Percentiles rank a stretch among this genome's conserved stretches.
phyloP scores from a whole-genome alignment of 2,329 filamentous ascomycete species.

The Cercospora citrullina region DNA sequence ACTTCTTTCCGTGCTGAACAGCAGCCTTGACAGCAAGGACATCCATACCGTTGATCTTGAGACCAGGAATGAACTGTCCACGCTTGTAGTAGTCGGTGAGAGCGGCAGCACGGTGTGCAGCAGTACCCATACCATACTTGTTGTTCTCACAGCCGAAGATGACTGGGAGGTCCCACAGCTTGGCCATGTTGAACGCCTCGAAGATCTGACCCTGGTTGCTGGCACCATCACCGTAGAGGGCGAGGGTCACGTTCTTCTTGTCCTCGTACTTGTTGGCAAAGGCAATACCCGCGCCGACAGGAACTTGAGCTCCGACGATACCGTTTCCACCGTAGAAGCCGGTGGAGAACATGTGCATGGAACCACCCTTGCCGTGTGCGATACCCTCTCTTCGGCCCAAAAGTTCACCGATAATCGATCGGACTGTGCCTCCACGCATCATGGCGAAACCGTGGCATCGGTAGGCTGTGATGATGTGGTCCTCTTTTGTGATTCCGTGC shows the following conservation, averaged over 20 bases:
- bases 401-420: constrained; percentile 93
- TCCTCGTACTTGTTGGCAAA: constrained; percentile 95
- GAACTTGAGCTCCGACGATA: constrained; percentile 97
- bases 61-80: constrained; percentile 97
- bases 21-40: constrained; percentile 96
- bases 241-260: constrained; percentile 80
- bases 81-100: constrained; percentile 99
- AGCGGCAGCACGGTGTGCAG: constrained; percentile 88
- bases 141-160: constrained; percentile 99
- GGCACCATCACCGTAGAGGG: constrained; percentile 96
- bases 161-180: constrained; percentile 94
- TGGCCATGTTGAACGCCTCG: constrained; percentile 99
- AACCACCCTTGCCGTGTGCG: constrained; percentile 97
- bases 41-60: constrained; percentile 99
- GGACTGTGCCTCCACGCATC: constrained; percentile 89
- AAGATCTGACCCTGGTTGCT: constrained; percentile 99
- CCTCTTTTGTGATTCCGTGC: constrained; percentile 85
- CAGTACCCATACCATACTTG: constrained; percentile 99
- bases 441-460: constrained; percentile 97
- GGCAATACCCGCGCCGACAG: constrained; percentile 91
- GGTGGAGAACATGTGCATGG: constrained; percentile 99
- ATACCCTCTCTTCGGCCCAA: constrained; percentile 95
- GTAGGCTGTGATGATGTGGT: constrained; percentile 97
- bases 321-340: constrained; percentile 99
- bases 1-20: constrained; percentile 90